phyloP scores from a whole-genome alignment of 306 rosid genomes.

The Corylus americana region DNA sequence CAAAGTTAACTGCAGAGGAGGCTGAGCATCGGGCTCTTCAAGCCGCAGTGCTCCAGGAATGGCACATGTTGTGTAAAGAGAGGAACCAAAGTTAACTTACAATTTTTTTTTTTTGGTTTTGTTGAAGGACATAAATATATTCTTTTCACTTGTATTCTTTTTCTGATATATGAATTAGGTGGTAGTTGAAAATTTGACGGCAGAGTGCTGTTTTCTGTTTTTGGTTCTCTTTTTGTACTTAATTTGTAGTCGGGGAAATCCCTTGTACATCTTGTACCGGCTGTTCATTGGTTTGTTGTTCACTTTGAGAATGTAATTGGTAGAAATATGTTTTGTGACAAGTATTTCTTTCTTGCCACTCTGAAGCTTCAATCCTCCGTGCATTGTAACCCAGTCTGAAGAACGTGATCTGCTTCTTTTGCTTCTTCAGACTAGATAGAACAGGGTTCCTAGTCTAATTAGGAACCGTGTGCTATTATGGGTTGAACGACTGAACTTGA shows the following conservation, averaged over 20 bases:
- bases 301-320: background rate
- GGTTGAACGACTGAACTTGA: background rate
- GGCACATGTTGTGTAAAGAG: constrained; percentile 94
- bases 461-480: no score
- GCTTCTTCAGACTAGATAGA: no score
- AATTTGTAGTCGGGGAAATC: constrained; percentile 25
- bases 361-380: no score
- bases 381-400: no score
- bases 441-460: no score
- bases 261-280: constrained; percentile 30
- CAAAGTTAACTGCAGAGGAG: constrained; percentile 91
- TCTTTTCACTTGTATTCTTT: constrained; percentile 27
- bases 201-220: constrained; percentile 15
- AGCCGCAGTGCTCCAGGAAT: constrained; percentile 93
- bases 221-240: constrained; percentile 4
- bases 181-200: constrained; percentile 29
- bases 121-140: constrained; percentile 26
- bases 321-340: background rate
- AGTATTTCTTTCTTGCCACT: background rate
- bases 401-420: no score
- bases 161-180: constrained; percentile 26
- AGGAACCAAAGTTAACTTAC: constrained; percentile 61
- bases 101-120: background rate
- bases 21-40: constrained; percentile 99
- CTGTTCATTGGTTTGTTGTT: constrained; percentile 2